Conservation (phyloP, 768 basidiomycete genomes). For the Mycena epipterygia region DNA sequence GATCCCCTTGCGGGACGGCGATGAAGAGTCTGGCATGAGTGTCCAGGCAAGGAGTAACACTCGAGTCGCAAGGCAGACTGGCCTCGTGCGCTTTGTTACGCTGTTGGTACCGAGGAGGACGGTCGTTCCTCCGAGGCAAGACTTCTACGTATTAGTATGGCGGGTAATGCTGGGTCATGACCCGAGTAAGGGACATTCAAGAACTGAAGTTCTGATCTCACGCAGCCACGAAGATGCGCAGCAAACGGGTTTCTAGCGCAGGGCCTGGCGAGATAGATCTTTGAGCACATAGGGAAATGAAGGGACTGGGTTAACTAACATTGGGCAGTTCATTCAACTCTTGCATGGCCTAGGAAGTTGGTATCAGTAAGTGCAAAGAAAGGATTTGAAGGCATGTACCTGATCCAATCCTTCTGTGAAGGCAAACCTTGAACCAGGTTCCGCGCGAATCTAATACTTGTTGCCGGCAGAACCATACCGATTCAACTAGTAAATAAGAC, state of each 20-base stretch:
- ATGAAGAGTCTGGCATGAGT: constrained; percentile 7
- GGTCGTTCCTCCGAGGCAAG: neutral
- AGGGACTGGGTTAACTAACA: too few species aligned
- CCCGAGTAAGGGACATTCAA: constrained; percentile 15
- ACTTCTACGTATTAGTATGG: constrained; percentile 20
- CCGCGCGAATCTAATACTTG: too few species aligned
- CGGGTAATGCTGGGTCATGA: constrained; percentile 8
- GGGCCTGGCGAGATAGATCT: neutral
- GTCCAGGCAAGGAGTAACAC: neutral
- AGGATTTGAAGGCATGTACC: too few species aligned
- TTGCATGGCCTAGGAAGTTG: too few species aligned
- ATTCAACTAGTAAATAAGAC: too few species aligned
- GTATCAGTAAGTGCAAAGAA: too few species aligned
- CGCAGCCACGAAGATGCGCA: constrained; percentile 1
- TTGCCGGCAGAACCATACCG: too few species aligned
- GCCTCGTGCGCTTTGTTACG: neutral
- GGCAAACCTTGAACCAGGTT: too few species aligned
- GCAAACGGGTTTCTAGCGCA: neutral
- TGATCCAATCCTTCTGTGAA: too few species aligned
- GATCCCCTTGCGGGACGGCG: constrained; percentile 7
- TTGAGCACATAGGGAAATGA: neutral
- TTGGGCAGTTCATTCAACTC: too few species aligned
- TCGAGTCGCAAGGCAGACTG: neutral
- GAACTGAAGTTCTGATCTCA: constrained; percentile 7
- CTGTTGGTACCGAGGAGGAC: constrained; percentile 22